Percentiles rank a stretch among this genome's conserved stretches.
Evolutionary conservation across 345 rosid species (phyloP).

Genomic region (Raphanus sativus): DNA sequence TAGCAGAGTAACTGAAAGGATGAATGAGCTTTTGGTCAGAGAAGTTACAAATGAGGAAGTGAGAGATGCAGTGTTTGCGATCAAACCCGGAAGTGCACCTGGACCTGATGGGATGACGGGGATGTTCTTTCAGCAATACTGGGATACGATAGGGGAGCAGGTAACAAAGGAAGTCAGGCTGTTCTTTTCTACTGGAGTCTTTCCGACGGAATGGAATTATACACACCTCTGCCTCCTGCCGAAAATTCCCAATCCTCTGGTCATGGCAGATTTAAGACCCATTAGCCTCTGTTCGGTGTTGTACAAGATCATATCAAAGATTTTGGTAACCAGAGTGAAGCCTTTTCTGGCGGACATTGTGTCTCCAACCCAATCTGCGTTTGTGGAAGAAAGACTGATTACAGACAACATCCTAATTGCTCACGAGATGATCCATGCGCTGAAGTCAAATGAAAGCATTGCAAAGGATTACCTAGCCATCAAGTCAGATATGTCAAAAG

Average conservation of each 20-base stretch:
- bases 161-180: too few relatives aligned
- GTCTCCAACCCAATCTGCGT: rapidly evolving
- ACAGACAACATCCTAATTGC: neutral
- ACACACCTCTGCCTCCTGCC: neutral
- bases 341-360: rapidly evolving
- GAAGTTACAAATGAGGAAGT: too few relatives aligned
- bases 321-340: neutral
- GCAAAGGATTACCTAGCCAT: too few relatives aligned
- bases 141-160: too few relatives aligned
- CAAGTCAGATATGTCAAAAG: too few relatives aligned
- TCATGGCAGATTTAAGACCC: neutral
- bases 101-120: too few relatives aligned
- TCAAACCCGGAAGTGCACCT: too few relatives aligned
- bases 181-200: neutral
- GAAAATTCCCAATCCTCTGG: rapidly evolving
- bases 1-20: too few relatives aligned
- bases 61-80: too few relatives aligned
- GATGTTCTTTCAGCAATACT: too few relatives aligned
- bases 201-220: neutral
- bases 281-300: neutral
- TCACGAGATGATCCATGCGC: neutral
- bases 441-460: neutral
- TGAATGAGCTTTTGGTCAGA: too few relatives aligned
- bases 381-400: neutral
- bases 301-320: neutral